Base-by-base conservation (phyloP, 352 stramenopile genomes). In the Phytophthora cryptogea region DNA sequence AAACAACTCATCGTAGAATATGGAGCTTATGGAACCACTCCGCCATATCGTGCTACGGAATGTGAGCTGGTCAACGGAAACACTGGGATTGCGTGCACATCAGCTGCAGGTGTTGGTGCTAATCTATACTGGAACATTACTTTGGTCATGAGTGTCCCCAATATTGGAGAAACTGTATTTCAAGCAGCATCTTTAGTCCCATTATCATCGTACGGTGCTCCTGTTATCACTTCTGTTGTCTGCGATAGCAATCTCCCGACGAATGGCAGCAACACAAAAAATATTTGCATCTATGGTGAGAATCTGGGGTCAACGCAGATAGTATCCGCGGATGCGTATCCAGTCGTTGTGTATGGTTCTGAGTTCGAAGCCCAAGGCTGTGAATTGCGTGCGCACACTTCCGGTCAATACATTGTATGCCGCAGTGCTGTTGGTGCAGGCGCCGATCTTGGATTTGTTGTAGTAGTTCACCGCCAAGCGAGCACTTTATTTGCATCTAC, bases 71-170 rank as follows among this genome's bases (percentile, higher is more conserved):
- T 78, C 41, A 67, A 63, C 11, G 79, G 79, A 13, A 89, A 89
- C 33, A 70, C 47, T 7, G 74, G 39, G 5, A 63, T 86, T 16
- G 56, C 74, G n/a, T 89, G 79, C 35, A 59, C 54, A 1, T 68
- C 79, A 17, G 63, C 56, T 16, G 55, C 76, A 39, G 76, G 76
- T 20, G 48, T 80, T 42, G 79, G 76, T 0, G 45, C 37, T 0
- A 69, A 64, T 56, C 42, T 89, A 5, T 86, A 80, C 47, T 86
- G 76, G 72, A 72, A 70, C 40, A 43, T 89, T 16, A 74, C 66
- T 26, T 56, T 89, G 8, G 48, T 86, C 8, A 79, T 86, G 64
- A 75, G 28, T 11, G 67, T 80, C 6, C 56, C 62, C 4, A 40
- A 14, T 3, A 49, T 80, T 39, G 67, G 74, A 4, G 63, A 83